phyloP scores from a whole-genome alignment of 768 basidiomycete species.

The Dioszegia hungarica region DNA sequence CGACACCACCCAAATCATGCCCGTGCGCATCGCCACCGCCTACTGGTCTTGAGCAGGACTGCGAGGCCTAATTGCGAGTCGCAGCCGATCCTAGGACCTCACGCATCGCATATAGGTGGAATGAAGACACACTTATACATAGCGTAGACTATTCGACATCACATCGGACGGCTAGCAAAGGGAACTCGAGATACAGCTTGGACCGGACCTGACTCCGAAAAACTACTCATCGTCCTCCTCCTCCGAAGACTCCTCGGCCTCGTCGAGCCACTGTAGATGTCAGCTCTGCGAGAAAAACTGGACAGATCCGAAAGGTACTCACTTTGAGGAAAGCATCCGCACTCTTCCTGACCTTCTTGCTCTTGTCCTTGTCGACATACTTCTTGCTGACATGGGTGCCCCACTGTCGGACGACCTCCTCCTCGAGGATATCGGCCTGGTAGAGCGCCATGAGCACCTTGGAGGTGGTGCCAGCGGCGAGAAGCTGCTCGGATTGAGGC shows the following conservation, averaged over 20 bases:
- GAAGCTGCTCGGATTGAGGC: slow-evolving; percentile 61
- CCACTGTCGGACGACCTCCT: slow-evolving; percentile 85
- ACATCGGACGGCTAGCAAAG: too few relatives aligned
- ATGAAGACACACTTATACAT: too few relatives aligned
- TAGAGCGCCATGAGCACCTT: slow-evolving; percentile 93
- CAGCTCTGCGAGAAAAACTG: not conserved
- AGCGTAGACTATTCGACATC: too few relatives aligned
- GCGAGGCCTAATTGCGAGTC: too few relatives aligned
- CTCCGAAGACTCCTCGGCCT: slow-evolving; percentile 28
- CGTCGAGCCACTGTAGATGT: slow-evolving; percentile 21
- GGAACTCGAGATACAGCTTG: too few relatives aligned
- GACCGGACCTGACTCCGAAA: too few relatives aligned
- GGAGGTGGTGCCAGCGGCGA: slow-evolving; percentile 57
- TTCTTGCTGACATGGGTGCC: slow-evolving; percentile 95
- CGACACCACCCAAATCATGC: too few relatives aligned
- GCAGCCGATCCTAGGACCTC: too few relatives aligned
- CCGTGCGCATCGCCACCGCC: too few relatives aligned
- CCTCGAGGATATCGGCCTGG: slow-evolving; percentile 85
- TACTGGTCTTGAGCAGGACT: too few relatives aligned
- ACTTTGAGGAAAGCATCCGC: slow-evolving; percentile 88
- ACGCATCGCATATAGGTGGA: too few relatives aligned
- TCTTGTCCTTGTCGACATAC: slow-evolving; percentile 88
- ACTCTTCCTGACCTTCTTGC: slow-evolving; percentile 93
- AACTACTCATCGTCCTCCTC: slow-evolving; percentile 15
- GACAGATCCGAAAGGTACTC: too few relatives aligned